Percentiles rank a stretch among this genome's conserved stretches.
These are phyloP conservation scores for Tetrahymena elliotti DNA, from an alignment of 73 alveolate species.

Conservation along the genomic window DNA sequence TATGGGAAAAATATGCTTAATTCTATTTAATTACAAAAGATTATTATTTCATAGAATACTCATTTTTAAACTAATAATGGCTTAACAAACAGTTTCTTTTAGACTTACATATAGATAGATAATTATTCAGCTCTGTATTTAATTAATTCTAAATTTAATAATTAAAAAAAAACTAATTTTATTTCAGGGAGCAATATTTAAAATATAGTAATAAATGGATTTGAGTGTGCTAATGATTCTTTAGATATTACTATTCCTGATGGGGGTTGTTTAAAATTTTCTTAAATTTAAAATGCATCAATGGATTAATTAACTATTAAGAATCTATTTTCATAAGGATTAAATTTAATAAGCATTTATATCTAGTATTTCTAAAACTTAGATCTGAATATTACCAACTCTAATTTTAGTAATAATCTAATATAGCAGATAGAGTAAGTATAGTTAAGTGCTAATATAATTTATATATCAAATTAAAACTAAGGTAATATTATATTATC, in stretches of 20 bases:
- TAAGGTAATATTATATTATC: not conserved
- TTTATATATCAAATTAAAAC: not conserved
- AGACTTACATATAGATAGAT: not conserved
- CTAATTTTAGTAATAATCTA: not conserved
- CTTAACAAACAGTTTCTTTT: not conserved
- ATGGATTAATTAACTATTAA: not conserved
- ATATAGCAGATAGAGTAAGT: not conserved
- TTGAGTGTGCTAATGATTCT: not conserved
- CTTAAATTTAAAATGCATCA: not conserved
- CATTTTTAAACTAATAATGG: not conserved
- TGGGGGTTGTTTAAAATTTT: not conserved
- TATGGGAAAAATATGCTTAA: too few species aligned
- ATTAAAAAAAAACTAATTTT: not conserved
- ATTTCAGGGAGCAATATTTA: not conserved
- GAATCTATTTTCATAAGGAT: not conserved
- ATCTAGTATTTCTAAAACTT: not conserved
- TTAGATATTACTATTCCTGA: not conserved
- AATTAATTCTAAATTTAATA: not conserved
- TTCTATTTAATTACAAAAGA: not conserved
- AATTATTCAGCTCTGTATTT: not conserved
- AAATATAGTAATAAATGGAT: not conserved
- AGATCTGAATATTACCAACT: not conserved
- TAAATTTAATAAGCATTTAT: not conserved
- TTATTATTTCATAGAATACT: not conserved
- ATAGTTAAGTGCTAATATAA: not conserved